These are phyloP conservation scores for Solanum clarkiae DNA, from an alignment of 257 asterid genomes.

Conservation along the genomic window DNA sequence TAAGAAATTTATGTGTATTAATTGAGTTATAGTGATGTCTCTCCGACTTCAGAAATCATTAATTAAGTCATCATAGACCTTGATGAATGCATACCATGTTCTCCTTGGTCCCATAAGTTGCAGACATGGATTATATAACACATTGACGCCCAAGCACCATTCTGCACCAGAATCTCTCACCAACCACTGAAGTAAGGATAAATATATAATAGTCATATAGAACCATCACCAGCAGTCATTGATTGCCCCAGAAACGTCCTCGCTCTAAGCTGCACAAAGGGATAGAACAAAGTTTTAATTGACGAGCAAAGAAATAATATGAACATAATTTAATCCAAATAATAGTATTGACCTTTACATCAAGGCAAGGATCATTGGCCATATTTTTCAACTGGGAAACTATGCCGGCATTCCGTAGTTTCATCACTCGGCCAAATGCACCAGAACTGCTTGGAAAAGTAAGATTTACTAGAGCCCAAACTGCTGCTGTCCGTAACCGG, in stretches of 20 bases:
- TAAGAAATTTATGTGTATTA: neutral
- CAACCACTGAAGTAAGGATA: slow-evolving; percentile 1
- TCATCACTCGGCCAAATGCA: slow-evolving; percentile 36
- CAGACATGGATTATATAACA: neutral
- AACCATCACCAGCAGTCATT: slow-evolving; percentile 40
- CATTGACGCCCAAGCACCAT: slow-evolving; percentile 17
- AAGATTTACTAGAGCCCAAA: slow-evolving; percentile 77
- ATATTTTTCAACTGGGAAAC: slow-evolving; percentile 56
- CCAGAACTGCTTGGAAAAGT: slow-evolving; percentile 62
- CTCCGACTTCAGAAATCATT: slow-evolving; percentile 1
- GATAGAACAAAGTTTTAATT: slow-evolving; percentile 2
- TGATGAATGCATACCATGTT: slow-evolving; percentile 15
- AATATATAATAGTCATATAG: slow-evolving; percentile 24
- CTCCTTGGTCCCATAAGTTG: slow-evolving; percentile 6
- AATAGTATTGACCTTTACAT: slow-evolving; percentile 55
- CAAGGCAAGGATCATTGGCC: slow-evolving; percentile 77
- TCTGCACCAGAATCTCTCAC: slow-evolving; percentile 3
- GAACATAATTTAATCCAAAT: neutral
- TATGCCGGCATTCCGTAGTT: slow-evolving; percentile 50
- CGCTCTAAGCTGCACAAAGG: slow-evolving; percentile 57
- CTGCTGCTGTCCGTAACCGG: slow-evolving; percentile 63
- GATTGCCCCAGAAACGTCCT: slow-evolving; percentile 50
- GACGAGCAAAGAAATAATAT: neutral
- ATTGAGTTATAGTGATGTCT: neutral
- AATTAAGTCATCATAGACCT: neutral